These are phyloP conservation scores for Saccharum spontaneum DNA, from an alignment of 176 grass and related monocot species.

Conservation along the genomic window DNA sequence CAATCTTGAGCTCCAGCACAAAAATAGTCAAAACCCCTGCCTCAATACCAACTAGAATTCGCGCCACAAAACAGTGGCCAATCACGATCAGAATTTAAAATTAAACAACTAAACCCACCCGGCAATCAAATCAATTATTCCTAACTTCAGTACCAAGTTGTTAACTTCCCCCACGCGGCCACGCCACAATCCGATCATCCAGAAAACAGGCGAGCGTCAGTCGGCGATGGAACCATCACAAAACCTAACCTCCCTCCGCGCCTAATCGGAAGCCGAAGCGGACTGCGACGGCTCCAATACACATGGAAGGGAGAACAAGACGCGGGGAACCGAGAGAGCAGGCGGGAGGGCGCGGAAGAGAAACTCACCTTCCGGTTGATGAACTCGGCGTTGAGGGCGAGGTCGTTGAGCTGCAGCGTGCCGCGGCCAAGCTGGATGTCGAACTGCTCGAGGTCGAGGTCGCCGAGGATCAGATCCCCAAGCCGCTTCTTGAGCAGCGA, in stretches of 20 bases:
- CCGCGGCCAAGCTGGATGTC: constrained; percentile 82
- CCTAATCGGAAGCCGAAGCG: not conserved
- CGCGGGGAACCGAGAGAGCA: not conserved
- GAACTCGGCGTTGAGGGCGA: constrained; percentile 86
- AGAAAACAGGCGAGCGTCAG: not conserved
- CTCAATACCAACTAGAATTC: not conserved
- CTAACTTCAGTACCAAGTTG: not conserved
- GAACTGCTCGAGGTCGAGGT: constrained; percentile 91
- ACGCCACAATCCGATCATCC: not conserved
- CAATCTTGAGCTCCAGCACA: not conserved
- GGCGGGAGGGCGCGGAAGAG: not conserved
- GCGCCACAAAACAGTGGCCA: not conserved
- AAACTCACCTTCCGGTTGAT: constrained; percentile 72
- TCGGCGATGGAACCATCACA: not conserved
- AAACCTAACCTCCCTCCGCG: not conserved
- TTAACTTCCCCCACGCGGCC: not conserved
- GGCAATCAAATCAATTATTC: not conserved
- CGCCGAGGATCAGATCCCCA: constrained; percentile 88
- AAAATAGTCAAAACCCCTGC: not conserved
- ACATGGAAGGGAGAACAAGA: not conserved
- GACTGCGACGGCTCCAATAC: not conserved
- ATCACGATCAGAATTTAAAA: constrained; percentile 12
- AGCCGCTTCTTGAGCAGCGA: constrained; percentile 94
- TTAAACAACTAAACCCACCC: constrained; percentile 2
- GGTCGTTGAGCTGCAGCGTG: constrained; percentile 70